phyloP scores from a whole-genome alignment of 768 basidiomycete genomes.

The Collybia nuda region DNA sequence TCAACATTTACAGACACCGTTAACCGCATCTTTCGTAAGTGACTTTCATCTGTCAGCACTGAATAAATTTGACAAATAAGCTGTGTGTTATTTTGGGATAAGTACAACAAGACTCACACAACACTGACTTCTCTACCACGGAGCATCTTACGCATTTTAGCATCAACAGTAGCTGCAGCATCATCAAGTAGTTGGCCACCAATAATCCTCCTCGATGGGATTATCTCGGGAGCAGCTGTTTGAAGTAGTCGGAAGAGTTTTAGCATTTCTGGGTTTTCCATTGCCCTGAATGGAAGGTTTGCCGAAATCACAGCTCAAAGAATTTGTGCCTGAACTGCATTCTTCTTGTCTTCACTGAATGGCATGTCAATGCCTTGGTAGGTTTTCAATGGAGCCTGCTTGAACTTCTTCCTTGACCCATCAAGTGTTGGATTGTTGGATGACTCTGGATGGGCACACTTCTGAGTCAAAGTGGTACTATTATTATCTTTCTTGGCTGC shows the following conservation, averaged over 20 bases:
- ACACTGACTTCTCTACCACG: too few relatives aligned
- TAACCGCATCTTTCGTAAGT: slow-evolving; percentile 18
- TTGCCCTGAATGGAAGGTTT: neutral
- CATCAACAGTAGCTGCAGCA: slow-evolving; percentile 11
- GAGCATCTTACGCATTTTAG: slow-evolving; percentile 12
- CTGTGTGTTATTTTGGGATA: too few relatives aligned
- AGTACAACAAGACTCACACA: too few relatives aligned
- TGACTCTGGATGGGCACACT: neutral
- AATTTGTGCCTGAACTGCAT: neutral
- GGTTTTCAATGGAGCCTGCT: neutral
- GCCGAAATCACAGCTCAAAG: neutral
- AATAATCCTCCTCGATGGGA: slow-evolving; percentile 16
- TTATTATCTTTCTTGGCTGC: too few relatives aligned
- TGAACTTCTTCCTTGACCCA: slow-evolving; percentile 2
- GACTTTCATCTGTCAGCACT: slow-evolving; percentile 30
- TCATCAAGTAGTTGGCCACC: slow-evolving; percentile 20
- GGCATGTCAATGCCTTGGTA: neutral
- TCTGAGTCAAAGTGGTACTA: neutral
- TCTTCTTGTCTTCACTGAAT: neutral
- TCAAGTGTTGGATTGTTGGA: too few relatives aligned
- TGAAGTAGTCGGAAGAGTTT: neutral
- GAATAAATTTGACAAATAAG: too few relatives aligned
- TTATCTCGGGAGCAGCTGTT: neutral
- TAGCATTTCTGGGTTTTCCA: neutral
- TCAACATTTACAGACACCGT: slow-evolving; percentile 19